A percentile compares a stretch with the other conserved stretches of the same genome.
These are phyloP conservation scores for Calonectria pseudoturangicola DNA, from an alignment of 2,329 filamentous ascomycete genomes.

Conservation along the genomic window DNA sequence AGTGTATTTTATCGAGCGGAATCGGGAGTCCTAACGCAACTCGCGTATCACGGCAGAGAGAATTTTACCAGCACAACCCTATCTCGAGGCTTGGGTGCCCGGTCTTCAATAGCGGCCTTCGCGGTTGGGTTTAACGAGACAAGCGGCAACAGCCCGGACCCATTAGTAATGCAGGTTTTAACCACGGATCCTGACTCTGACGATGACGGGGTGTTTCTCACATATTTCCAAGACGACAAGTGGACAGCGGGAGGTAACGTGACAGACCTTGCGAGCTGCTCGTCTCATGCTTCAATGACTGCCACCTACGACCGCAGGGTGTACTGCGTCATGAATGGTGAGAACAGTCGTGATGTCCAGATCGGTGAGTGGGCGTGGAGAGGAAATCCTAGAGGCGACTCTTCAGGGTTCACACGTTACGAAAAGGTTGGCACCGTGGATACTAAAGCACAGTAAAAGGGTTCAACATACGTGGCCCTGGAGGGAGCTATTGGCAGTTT, in stretches of 20 bases:
- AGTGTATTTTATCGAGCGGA: conserved; percentile 29
- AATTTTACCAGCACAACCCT: neutral
- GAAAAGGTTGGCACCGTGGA: conserved; percentile 24
- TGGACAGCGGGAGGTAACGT: conserved; percentile 29
- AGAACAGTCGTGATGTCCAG: neutral
- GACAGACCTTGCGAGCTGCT: conserved; percentile 20
- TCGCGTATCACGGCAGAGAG: conserved; percentile 1
- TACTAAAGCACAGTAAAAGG: neutral
- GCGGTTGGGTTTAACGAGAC: conserved; percentile 31
- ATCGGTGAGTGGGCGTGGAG: neutral
- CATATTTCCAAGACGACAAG: conserved; percentile 20
- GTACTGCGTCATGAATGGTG: conserved; percentile 29
- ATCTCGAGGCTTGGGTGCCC: conserved; percentile 3
- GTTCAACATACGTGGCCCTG: neutral
- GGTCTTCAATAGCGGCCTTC: conserved; percentile 24
- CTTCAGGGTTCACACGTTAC: conserved; percentile 23
- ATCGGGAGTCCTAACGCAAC: conserved; percentile 27
- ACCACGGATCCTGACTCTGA: conserved; percentile 16
- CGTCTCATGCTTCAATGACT: conserved; percentile 7
- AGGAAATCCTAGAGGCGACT: neutral
- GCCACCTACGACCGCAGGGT: conserved; percentile 8
- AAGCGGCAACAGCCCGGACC: neutral
- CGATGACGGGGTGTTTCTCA: conserved; percentile 18
- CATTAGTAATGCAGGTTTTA: conserved; percentile 22
- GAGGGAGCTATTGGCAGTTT: no score